Evolutionary conservation across 305 asterid genomes (phyloP).

Genomic region (Fraxinus velutina): DNA sequence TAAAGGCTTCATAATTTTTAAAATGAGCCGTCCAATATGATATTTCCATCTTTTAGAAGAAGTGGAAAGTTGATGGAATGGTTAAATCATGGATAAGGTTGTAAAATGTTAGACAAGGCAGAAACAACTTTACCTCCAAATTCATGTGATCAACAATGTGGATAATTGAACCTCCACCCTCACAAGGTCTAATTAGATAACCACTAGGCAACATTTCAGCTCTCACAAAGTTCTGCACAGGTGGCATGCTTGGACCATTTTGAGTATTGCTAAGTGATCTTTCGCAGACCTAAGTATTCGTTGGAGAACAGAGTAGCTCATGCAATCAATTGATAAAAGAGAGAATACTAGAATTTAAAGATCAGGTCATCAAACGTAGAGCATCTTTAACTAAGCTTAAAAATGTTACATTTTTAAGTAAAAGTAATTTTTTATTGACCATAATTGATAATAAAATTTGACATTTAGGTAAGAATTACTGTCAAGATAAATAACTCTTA

Average conservation of each 20-base stretch:
- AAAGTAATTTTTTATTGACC: background rate
- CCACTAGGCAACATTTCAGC: slow-evolving; percentile 93
- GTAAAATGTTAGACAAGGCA: background rate
- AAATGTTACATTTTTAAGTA: background rate
- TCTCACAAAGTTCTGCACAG: slow-evolving; percentile 74
- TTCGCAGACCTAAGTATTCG: slow-evolving; percentile 63
- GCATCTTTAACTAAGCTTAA: background rate
- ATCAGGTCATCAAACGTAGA: background rate
- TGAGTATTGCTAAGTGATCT: slow-evolving; percentile 78
- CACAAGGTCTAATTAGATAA: slow-evolving; percentile 83
- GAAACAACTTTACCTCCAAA: slow-evolving; percentile 51
- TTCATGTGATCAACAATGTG: slow-evolving; percentile 87
- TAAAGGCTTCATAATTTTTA: background rate
- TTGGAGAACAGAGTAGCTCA: background rate
- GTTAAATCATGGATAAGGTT: background rate
- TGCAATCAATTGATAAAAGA: background rate
- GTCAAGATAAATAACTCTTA: background rate
- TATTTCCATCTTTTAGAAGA: background rate
- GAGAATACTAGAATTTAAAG: background rate
- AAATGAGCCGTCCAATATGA: background rate
- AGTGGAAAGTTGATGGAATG: background rate
- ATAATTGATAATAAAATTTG: background rate
- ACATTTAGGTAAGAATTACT: background rate
- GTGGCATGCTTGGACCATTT: slow-evolving; percentile 86
- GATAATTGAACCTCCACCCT: slow-evolving; percentile 86